Evolutionary conservation across 2,329 filamentous ascomycete species (phyloP).

Genomic region (Plenodomus biglobosus): DNA sequence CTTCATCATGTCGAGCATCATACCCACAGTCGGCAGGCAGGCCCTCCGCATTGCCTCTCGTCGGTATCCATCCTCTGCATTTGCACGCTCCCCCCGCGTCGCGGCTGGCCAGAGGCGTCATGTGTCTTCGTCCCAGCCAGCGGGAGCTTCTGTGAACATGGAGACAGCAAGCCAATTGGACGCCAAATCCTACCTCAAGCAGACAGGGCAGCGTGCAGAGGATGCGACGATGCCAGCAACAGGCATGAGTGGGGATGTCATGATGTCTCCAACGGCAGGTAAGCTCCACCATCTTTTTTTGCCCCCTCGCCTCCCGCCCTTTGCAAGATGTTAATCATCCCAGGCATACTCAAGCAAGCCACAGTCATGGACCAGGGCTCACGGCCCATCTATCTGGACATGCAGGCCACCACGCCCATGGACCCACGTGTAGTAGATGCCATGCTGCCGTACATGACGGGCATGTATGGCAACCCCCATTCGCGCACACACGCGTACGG

Average conservation of each 20-base stretch:
- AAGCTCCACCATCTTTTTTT: constrained; percentile 30
- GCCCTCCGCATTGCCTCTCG: constrained; percentile 63
- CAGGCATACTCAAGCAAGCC: constrained; percentile 84
- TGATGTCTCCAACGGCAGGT: constrained; percentile 79
- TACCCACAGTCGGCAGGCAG: constrained; percentile 73
- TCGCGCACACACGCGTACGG: constrained; percentile 97
- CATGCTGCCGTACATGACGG: constrained; percentile 93
- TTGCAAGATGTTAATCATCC: constrained; percentile 17
- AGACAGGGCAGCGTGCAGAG: constrained; percentile 57
- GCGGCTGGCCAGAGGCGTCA: constrained; percentile 62
- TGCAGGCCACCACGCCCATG: constrained; percentile 94
- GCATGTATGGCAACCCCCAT: constrained; percentile 94
- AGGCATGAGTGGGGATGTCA: constrained; percentile 62
- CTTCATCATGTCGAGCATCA: constrained; percentile 50
- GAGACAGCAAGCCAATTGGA: constrained; percentile 85
- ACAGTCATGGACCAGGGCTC: constrained; percentile 91
- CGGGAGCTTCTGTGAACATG: constrained; percentile 76
- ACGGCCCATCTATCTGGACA: constrained; percentile 94
- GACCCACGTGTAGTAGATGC: constrained; percentile 93
- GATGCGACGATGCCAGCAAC: constrained; percentile 63
- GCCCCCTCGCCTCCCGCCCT: constrained; percentile 4
- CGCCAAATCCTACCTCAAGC: constrained; percentile 71
- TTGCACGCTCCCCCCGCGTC: constrained; percentile 47
- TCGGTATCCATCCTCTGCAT: constrained; percentile 48
- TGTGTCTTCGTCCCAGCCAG: constrained; percentile 79